Conservation (phyloP, 106 monocot genomes). For the Vanilla planifolia region DNA sequence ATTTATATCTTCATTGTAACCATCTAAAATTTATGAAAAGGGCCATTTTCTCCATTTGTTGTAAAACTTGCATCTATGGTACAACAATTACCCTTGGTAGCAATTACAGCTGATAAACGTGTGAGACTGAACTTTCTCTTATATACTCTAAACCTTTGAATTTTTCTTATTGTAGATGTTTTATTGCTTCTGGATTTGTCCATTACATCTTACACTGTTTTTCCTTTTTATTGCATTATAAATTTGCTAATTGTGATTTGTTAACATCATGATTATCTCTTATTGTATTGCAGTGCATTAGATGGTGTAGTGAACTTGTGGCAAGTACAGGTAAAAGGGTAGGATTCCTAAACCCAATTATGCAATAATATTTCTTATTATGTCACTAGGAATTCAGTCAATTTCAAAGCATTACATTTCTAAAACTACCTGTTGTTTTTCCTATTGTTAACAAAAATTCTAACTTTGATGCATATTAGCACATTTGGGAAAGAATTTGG, state of each 20-base stretch:
- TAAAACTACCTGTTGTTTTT: too few relatives aligned
- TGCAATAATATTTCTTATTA: not conserved
- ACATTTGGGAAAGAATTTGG: too few relatives aligned
- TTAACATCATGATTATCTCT: conserved; percentile 1
- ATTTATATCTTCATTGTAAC: not conserved
- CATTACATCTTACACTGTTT: too few relatives aligned
- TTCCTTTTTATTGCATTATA: not conserved
- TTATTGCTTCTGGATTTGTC: too few relatives aligned
- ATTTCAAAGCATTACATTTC: not conserved
- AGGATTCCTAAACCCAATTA: conserved; percentile 5
- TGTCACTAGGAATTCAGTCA: not conserved
- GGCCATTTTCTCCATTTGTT: not conserved
- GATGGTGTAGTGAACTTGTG: conserved; percentile 64
- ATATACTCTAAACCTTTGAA: too few relatives aligned
- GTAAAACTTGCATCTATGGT: not conserved
- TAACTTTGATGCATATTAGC: too few relatives aligned
- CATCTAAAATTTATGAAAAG: conserved; percentile 1
- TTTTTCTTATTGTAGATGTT: too few relatives aligned
- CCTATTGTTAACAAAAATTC: too few relatives aligned
- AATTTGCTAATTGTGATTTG: conserved; percentile 6
- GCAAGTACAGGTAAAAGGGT: conserved; percentile 51
- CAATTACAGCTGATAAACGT: too few relatives aligned
- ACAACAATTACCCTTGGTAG: not conserved
- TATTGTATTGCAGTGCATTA: conserved; percentile 50
- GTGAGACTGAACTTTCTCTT: too few relatives aligned